These are phyloP conservation scores for Suhomyces tanzawaensis DNA, from an alignment of 805 yeast species.

Conservation along the genomic window DNA sequence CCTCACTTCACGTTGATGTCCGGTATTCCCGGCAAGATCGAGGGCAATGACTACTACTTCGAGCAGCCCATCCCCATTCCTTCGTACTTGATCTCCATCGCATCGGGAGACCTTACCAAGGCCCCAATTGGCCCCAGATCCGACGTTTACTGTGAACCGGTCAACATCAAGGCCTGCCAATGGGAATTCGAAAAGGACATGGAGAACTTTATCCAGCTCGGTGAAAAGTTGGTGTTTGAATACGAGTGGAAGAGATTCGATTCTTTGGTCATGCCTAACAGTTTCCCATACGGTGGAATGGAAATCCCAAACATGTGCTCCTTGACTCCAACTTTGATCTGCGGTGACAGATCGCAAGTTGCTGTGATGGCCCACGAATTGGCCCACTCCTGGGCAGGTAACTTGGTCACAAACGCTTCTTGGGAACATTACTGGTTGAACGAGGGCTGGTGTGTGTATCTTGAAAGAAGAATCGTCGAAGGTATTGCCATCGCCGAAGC, in stretches of 20 bases:
- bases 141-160: slow-evolving; percentile 27
- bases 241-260: slow-evolving; percentile 36
- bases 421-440: slow-evolving; percentile 41
- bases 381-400: slow-evolving; percentile 40
- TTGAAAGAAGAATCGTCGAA: slow-evolving; percentile 33
- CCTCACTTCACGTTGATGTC: slow-evolving; percentile 29
- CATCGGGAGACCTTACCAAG: slow-evolving; percentile 29
- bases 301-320: slow-evolving; percentile 36
- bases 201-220: slow-evolving; percentile 33
- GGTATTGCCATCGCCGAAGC: slow-evolving; percentile 22
- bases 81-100: slow-evolving; percentile 33
- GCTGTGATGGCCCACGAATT: slow-evolving; percentile 37
- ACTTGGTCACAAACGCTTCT: slow-evolving; percentile 33
- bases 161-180: slow-evolving; percentile 25
- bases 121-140: slow-evolving; percentile 37
- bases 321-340: slow-evolving; percentile 34
- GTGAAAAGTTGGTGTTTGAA: slow-evolving; percentile 31
- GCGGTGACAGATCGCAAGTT: slow-evolving; percentile 34
- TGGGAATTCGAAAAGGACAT: slow-evolving; percentile 37
- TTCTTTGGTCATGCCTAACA: slow-evolving; percentile 31
- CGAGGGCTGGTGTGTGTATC: slow-evolving; percentile 38
- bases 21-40: slow-evolving; percentile 23
- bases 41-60: slow-evolving; percentile 19
- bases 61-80: slow-evolving; percentile 37
- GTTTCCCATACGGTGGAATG: slow-evolving; percentile 41